Percentiles rank a stretch among this genome's conserved stretches.
Evolutionary conservation across 306 rosid genomes (phyloP).

Genomic region (Mucuna pruriens): DNA sequence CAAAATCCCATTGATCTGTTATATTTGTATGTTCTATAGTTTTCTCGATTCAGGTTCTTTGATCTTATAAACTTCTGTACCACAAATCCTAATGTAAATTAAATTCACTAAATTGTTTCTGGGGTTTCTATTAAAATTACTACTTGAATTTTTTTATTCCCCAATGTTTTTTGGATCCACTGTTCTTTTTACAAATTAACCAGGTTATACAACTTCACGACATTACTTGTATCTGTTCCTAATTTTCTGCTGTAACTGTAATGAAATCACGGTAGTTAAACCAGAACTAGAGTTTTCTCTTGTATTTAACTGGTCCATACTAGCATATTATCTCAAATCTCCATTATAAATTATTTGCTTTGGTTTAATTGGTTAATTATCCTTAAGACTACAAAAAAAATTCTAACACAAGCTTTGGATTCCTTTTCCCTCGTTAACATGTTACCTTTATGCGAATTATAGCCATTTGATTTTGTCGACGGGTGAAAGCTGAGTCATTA

Average conservation of each 20-base stretch:
- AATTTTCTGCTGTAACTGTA: neutral
- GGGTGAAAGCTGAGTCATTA: constrained; percentile 2
- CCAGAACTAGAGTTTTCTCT: neutral
- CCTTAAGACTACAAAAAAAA: neutral
- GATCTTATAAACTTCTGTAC: constrained; percentile 25
- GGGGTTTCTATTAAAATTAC: neutral
- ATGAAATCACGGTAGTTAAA: neutral
- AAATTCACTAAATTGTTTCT: constrained; percentile 7
- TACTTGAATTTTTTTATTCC: neutral
- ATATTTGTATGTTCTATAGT: constrained; percentile 9
- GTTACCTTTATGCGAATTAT: neutral
- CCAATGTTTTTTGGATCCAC: neutral
- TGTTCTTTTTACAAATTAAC: neutral
- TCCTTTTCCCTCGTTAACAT: neutral
- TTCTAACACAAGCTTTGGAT: neutral
- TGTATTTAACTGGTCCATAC: neutral
- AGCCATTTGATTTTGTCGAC: neutral
- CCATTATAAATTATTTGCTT: neutral
- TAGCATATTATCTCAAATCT: neutral
- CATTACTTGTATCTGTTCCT: neutral
- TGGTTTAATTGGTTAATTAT: constrained; percentile 7
- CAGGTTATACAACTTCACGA: neutral
- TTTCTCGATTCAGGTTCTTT: neutral
- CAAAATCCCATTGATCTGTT: constrained; percentile 44
- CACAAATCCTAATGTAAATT: constrained; percentile 35